Conservation (phyloP, 2,329 filamentous ascomycete species). For the Claviceps arundinis region DNA sequence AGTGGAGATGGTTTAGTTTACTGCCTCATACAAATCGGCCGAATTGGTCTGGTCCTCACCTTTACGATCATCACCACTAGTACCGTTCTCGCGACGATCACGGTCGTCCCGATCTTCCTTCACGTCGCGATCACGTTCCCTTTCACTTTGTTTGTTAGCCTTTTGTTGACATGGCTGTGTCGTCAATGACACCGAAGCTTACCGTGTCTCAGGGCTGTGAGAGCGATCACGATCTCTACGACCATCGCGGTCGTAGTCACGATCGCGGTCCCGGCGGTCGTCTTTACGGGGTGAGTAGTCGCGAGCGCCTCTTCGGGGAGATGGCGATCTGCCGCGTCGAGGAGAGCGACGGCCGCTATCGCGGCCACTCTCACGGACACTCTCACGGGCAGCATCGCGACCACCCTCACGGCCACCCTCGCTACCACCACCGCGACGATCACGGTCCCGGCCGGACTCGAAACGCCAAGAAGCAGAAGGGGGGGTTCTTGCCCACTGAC, state of each 20-base stretch:
- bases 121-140: conserved; percentile 41
- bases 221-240: conserved; percentile 66
- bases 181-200: conserved; percentile 9
- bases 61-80: conserved; percentile 85
- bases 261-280: conserved; percentile 68
- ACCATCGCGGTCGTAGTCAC: conserved; percentile 64
- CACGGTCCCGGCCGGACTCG: conserved; percentile 74
- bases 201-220: conserved; percentile 54
- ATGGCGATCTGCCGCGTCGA: conserved; percentile 60
- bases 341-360: conserved; percentile 42
- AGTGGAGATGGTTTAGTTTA: background rate
- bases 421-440: conserved; percentile 33
- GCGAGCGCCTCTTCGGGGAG: conserved; percentile 61
- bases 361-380: conserved; percentile 9
- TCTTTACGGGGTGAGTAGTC: conserved; percentile 85
- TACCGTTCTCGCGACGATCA: conserved; percentile 60
- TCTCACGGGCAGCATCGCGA: conserved; percentile 51
- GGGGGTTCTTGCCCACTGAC: conserved; percentile 94
- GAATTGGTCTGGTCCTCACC: conserved; percentile 35
- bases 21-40: background rate
- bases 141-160: conserved; percentile 15
- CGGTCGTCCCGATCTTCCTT: conserved; percentile 59
- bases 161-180: background rate
- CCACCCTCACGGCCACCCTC: conserved; percentile 31
- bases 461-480: conserved; percentile 98